A percentile compares a stretch with the other conserved stretches of the same genome.
Conservation (phyloP, 495 filamentous ascomycete genomes). For the Xylaria sp. region DNA sequence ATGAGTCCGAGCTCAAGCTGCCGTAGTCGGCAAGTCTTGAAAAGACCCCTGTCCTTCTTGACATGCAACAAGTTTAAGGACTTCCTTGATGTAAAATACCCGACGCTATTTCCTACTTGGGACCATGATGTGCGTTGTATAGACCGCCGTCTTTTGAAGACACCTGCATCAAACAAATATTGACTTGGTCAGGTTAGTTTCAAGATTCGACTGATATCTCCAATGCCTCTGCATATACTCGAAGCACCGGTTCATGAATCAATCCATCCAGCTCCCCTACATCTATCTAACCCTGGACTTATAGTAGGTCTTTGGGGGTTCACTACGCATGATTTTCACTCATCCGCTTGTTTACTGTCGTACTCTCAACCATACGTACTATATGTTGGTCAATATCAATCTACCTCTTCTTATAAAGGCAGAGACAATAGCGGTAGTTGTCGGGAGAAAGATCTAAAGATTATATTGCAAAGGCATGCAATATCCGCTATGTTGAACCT, state of each 20-base stretch:
- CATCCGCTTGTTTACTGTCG: neutral
- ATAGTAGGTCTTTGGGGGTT: neutral
- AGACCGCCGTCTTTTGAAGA: neutral
- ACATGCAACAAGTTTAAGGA: neutral
- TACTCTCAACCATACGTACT: neutral
- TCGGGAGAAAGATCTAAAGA: neutral
- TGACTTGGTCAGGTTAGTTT: neutral
- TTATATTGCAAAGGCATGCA: neutral
- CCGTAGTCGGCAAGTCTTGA: neutral
- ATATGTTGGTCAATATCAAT: neutral
- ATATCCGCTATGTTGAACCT: neutral
- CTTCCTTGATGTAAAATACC: constrained; percentile 7
- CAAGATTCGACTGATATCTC: neutral
- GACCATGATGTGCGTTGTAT: neutral
- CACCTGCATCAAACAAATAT: neutral
- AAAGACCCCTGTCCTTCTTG: neutral
- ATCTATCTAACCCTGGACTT: neutral
- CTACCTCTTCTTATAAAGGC: neutral
- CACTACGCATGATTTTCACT: neutral
- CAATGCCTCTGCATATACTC: neutral
- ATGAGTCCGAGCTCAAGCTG: neutral
- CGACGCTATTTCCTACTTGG: constrained; percentile 3
- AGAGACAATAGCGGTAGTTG: neutral
- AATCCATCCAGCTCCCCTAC: neutral
- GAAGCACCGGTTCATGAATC: neutral